These are phyloP conservation scores for Amphibolis antarctica DNA, from an alignment of 106 monocot species.

Conservation along the genomic window DNA sequence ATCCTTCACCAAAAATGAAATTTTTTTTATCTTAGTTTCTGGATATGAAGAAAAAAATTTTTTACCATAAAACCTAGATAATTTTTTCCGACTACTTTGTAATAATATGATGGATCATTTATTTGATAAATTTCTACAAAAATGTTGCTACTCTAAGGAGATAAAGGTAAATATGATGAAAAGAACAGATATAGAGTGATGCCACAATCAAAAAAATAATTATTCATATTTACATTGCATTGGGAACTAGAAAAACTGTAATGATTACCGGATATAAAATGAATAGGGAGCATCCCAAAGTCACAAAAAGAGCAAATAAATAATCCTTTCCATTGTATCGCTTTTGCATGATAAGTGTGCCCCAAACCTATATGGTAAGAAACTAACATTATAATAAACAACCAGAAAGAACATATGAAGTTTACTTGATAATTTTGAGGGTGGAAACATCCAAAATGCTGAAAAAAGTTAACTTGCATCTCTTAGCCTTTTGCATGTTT, in stretches of 20 bases:
- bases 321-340: slow-evolving; percentile 85
- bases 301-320: slow-evolving; percentile 73
- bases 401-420: neutral
- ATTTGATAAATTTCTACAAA: no score
- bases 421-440: neutral
- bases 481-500: neutral
- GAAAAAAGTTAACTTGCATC: neutral
- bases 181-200: no score
- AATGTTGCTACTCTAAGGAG: no score
- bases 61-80: no score
- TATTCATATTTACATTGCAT: neutral
- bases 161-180: no score
- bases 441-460: neutral
- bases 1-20: no score
- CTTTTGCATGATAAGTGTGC: slow-evolving; percentile 91
- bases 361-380: slow-evolving; percentile 50
- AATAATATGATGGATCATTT: no score
- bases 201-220: neutral
- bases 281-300: slow-evolving; percentile 80
- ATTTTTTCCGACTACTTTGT: no score
- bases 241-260: neutral
- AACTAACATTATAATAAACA: neutral
- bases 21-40: no score
- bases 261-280: slow-evolving; percentile 71
- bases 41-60: no score